phyloP scores from a whole-genome alignment of 257 asterid genomes.

The Ligustrum vulgare region DNA sequence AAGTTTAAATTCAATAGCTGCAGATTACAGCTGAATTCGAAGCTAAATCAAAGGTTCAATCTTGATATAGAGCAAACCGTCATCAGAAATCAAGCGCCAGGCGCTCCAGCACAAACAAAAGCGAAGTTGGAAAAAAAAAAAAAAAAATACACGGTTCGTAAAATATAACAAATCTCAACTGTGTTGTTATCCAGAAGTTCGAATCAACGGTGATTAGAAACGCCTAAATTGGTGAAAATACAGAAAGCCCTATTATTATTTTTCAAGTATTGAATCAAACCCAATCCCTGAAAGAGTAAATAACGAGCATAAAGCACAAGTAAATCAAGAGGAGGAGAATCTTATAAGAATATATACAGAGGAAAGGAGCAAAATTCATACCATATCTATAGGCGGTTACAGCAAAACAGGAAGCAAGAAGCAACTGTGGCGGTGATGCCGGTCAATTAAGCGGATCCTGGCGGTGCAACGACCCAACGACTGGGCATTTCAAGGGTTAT shows the following conservation, averaged over 20 bases:
- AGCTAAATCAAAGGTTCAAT: neutral
- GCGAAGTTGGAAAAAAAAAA: neutral
- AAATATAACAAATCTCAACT: too few relatives aligned
- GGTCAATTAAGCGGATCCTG: neutral
- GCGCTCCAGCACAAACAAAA: neutral
- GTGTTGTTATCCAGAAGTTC: neutral
- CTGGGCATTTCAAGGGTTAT: too few relatives aligned
- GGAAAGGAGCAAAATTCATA: neutral
- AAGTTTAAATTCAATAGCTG: neutral
- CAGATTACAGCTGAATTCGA: slow-evolving; percentile 4
- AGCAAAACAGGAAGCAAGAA: neutral
- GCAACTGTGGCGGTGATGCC: neutral
- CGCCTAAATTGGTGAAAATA: slow-evolving; percentile 12
- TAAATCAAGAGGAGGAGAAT: neutral
- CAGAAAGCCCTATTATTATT: neutral
- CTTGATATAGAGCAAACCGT: slow-evolving; percentile 3
- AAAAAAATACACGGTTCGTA: neutral
- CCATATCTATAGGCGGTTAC: slow-evolving; percentile 6
- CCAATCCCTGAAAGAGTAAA: neutral
- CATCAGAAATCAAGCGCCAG: neutral
- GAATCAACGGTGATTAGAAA: neutral
- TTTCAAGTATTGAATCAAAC: neutral
- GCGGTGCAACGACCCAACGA: too few relatives aligned
- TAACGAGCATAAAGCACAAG: neutral
- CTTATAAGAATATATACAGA: neutral